phyloP scores from a whole-genome alignment of 148 eudicot genomes.

The Hydrangea macrophylla region DNA sequence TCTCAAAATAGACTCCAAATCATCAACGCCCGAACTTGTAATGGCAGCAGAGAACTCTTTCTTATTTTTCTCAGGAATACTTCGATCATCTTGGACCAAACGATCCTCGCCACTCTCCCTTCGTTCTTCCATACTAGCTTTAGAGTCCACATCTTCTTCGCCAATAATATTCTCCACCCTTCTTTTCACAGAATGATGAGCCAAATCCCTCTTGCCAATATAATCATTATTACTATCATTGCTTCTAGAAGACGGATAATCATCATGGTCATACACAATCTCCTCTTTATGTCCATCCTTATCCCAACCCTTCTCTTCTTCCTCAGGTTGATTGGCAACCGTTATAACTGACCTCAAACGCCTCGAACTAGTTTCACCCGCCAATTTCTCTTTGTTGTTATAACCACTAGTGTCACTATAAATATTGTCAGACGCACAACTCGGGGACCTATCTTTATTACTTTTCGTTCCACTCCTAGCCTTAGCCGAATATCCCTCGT shows the following conservation, averaged over 20 bases:
- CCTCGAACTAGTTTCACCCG: constrained; percentile 34
- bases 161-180: constrained; percentile 24
- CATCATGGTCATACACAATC: constrained; percentile 58
- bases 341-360: constrained; percentile 75
- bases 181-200: constrained; percentile 18
- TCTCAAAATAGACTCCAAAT: constrained; percentile 66
- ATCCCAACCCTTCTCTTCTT: constrained; percentile 24
- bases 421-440: constrained; percentile 39
- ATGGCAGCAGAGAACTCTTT: constrained; percentile 19
- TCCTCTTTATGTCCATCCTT: constrained; percentile 60
- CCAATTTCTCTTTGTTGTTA: constrained; percentile 27
- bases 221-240: constrained; percentile 60
- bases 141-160: constrained; percentile 27
- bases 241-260: constrained; percentile 63
- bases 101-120: constrained; percentile 13
- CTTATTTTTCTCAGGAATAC: constrained; percentile 22
- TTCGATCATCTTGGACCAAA: constrained; percentile 13
- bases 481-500: constrained; percentile 22
- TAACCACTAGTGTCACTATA: constrained; percentile 23
- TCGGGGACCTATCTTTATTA: constrained; percentile 31
- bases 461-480: constrained; percentile 24
- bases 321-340: constrained; percentile 28
- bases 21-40: constrained; percentile 29
- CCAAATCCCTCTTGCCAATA: constrained; percentile 30
- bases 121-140: constrained; percentile 14